Percentiles rank a stretch among this genome's conserved stretches.
Conservation (phyloP, 2,329 filamentous ascomycete species). For the Curvularia sp. region DNA sequence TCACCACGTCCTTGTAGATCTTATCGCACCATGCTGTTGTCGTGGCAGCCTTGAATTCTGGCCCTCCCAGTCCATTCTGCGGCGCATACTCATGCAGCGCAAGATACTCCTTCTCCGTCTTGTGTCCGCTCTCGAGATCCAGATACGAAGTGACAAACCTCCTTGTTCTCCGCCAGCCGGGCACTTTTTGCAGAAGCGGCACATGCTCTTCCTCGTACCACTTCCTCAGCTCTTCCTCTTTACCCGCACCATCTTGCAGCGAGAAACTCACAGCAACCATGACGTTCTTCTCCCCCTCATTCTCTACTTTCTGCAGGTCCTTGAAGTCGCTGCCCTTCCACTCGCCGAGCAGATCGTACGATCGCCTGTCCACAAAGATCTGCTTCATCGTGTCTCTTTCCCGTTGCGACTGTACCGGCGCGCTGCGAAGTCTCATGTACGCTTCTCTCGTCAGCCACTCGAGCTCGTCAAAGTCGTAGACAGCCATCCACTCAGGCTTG, state of each 20-base stretch:
- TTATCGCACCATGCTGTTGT: constrained; percentile 68
- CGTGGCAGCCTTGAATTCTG: constrained; percentile 69
- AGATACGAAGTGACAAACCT: constrained; percentile 72
- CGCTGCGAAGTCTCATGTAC: constrained; percentile 71
- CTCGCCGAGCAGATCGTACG: constrained; percentile 71
- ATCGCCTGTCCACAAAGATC: constrained; percentile 72
- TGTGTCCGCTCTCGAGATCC: constrained; percentile 47
- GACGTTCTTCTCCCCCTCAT: constrained; percentile 62
- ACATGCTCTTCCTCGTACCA: constrained; percentile 82
- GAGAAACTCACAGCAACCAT: constrained; percentile 69
- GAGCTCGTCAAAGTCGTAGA: constrained; percentile 84
- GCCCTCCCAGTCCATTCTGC: constrained; percentile 70
- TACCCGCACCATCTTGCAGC: constrained; percentile 61
- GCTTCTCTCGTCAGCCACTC: constrained; percentile 71
- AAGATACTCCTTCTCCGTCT: constrained; percentile 61
- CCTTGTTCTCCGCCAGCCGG: constrained; percentile 79
- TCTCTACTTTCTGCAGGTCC: constrained; percentile 66
- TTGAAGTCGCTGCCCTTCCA: constrained; percentile 64
- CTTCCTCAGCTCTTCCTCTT: constrained; percentile 63
- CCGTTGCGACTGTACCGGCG: constrained; percentile 62
- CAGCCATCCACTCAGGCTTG: constrained; percentile 74
- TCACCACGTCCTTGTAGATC: constrained; percentile 66
- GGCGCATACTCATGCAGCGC: constrained; percentile 76
- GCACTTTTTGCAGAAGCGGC: constrained; percentile 72
- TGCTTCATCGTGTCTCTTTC: constrained; percentile 69